Conservation (phyloP, 208 protist species). For the Entamoeba histolytica region DNA sequence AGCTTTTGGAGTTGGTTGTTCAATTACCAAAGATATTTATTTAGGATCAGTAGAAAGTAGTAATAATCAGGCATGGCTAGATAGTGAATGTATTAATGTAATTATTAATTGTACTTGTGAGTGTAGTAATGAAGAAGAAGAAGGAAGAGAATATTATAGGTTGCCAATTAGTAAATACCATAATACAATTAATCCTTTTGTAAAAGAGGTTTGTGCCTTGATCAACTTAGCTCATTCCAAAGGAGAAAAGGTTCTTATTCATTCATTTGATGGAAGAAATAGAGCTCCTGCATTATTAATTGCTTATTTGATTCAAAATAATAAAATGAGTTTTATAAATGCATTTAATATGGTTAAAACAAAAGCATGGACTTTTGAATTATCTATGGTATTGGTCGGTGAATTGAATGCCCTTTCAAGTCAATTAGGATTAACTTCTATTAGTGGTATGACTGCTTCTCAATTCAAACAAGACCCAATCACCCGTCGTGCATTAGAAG, state of each 20-base stretch:
- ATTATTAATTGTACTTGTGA: not conserved
- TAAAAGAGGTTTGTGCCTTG: not conserved
- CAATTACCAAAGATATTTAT: not conserved
- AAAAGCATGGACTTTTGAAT: not conserved
- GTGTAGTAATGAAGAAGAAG: not conserved
- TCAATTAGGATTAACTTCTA: not conserved
- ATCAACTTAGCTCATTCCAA: not conserved
- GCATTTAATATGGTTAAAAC: not conserved
- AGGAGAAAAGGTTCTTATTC: not conserved
- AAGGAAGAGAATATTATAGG: not conserved
- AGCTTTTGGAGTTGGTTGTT: not conserved
- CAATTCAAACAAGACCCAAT: not conserved
- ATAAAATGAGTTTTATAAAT: not conserved
- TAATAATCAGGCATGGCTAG: not conserved
- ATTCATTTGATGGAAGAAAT: not conserved
- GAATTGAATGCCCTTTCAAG: not conserved
- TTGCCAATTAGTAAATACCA: not conserved
- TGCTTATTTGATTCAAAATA: not conserved
- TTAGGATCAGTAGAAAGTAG: not conserved
- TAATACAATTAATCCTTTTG: not conserved
- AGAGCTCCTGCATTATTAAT: not conserved
- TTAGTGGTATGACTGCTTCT: no score
- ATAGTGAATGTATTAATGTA: not conserved
- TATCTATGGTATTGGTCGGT: not conserved
- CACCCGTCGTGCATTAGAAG: not conserved